Percentiles rank a stretch among this genome's conserved stretches.
These are phyloP conservation scores for Podospora pseudopauciseta DNA, from an alignment of 495 filamentous ascomycete genomes.

Conservation along the genomic window DNA sequence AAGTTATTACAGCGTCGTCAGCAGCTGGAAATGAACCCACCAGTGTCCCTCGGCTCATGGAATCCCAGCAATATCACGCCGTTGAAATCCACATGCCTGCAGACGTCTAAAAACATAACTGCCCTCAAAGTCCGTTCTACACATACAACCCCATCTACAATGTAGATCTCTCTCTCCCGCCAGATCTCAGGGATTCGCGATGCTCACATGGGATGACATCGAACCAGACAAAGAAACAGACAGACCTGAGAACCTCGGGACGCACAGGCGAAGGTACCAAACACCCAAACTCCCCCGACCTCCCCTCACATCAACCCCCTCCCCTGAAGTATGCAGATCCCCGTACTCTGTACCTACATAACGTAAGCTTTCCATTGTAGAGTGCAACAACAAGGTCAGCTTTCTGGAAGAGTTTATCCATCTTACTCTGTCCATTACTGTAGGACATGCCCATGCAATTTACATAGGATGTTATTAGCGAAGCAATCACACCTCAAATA, in stretches of 20 bases:
- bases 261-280: neutral
- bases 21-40: neutral
- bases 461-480: no score
- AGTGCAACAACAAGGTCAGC: no score
- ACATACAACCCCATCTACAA: no score
- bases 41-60: neutral
- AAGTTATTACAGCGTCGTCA: neutral
- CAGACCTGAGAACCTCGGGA: no score
- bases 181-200: neutral
- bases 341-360: no score
- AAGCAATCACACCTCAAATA: no score
- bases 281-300: neutral
- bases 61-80: neutral
- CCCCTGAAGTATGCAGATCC: neutral
- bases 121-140: neutral
- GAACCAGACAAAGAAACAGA: neutral
- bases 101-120: neutral
- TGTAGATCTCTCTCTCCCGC: no score
- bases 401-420: no score
- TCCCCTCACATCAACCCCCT: neutral
- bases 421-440: no score
- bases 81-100: neutral
- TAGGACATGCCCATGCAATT: no score
- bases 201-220: constrained; percentile 3
- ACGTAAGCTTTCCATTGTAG: no score